These are phyloP conservation scores for Parastagonospora nodorum DNA, from an alignment of 2,329 filamentous ascomycete species.

Conservation along the genomic window DNA sequence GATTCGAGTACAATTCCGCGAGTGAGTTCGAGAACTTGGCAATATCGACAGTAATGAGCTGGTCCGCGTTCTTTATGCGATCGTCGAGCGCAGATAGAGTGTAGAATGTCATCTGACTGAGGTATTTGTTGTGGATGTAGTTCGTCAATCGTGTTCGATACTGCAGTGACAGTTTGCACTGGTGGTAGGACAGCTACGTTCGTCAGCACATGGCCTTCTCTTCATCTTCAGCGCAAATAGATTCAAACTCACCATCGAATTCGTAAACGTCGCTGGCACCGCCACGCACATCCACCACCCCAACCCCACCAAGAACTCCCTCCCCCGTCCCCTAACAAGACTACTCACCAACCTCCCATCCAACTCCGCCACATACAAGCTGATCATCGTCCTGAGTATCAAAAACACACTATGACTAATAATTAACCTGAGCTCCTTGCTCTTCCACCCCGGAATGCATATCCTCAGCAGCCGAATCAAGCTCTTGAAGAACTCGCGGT, in stretches of 20 bases:
- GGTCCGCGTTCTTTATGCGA: constrained; percentile 97
- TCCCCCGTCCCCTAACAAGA: constrained; percentile 86
- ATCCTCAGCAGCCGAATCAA: constrained; percentile 80
- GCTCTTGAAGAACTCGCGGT: constrained; percentile 82
- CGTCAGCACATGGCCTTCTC: constrained; percentile 15
- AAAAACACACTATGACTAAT: constrained; percentile 93
- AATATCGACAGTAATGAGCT: constrained; percentile 95
- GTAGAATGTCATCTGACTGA: constrained; percentile 98
- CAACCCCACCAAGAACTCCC: constrained; percentile 84
- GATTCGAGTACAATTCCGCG: constrained; percentile 92
- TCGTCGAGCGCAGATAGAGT: constrained; percentile 94
- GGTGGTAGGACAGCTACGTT: constrained; percentile 85
- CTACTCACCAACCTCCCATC: constrained; percentile 92
- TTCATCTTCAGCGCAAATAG: not conserved
- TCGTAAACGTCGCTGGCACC: constrained; percentile 94
- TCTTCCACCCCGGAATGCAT: constrained; percentile 87
- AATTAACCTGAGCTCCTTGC: constrained; percentile 83
- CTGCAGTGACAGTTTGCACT: constrained; percentile 89
- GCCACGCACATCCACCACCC: constrained; percentile 99
- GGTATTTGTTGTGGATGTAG: constrained; percentile 91
- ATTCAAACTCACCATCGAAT: constrained; percentile 79
- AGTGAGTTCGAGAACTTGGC: constrained; percentile 95
- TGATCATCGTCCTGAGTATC: constrained; percentile 87
- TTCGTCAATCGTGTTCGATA: constrained; percentile 95
- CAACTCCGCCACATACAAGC: constrained; percentile 93